Evolutionary conservation across 768 basidiomycete genomes (phyloP), one percentile per base, ranked within the genome.

Genomic region (Gelatoporia subvermispora): DNA sequence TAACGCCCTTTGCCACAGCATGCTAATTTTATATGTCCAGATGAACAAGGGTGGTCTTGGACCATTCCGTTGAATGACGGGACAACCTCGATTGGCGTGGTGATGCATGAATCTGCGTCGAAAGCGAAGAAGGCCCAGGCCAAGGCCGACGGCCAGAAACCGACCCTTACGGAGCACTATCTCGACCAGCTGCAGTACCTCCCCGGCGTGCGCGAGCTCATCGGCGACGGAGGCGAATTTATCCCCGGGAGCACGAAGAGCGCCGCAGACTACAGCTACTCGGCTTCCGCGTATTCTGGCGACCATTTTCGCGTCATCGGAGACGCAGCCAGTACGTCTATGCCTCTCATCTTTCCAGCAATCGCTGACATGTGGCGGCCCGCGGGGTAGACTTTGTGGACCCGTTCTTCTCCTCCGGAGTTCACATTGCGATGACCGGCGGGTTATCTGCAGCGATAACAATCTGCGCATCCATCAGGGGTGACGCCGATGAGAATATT

Each of bases 361-460:
- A 16, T 39, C 34, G 10, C 28, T 35, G 8, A n/a, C n/a, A n/a
- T n/a, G n/a, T n/a, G n/a, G n/a, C n/a, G n/a, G n/a, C n/a, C n/a
- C n/a, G n/a, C 17, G 28, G 16, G 21, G 21, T 17, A 73, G 75
- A 75, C 0, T 78, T 76, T 51, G 78, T 80, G 43, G 78, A 80
- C 51, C 78, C 78, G 0, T 72, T 79, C 60, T 80, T 80, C 62
- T 80, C 79, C 8, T 74, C 72, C 8, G 75, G 74, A 1, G 63
- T 77, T 20, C 74, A 75, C 43, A 65, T 77, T 2, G 75, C 74
- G 4, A 65, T 76, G 58, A 72, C 70, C 9, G 66, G 74, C 35
- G 74, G 63, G 5, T 57, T 75, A 3, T 66, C 70, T 2, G 74
- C 75, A 1, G 72, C 74, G 1, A 61, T 64, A 3, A 67, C 75